Evolutionary conservation across 352 stramenopile genomes (phyloP).

Genomic region (Phytopythium litorale): DNA sequence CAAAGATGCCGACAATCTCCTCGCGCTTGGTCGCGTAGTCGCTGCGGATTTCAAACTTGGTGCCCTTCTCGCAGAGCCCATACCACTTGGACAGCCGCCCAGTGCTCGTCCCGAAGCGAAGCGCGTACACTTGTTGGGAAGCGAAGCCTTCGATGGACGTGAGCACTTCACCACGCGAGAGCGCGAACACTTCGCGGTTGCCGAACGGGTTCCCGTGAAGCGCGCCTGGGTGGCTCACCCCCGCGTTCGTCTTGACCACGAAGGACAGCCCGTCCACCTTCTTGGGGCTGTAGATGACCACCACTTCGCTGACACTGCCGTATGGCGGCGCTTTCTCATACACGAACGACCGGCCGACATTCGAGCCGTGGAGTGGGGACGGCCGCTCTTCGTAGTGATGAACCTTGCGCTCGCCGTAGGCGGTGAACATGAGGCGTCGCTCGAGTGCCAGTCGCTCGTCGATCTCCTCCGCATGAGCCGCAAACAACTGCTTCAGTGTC

Average conservation of each 20-base stretch:
- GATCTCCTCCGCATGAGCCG: constrained; percentile 55
- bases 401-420: constrained; percentile 60
- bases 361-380: constrained; percentile 40
- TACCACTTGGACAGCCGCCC: constrained; percentile 75
- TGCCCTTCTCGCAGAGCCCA: constrained; percentile 64
- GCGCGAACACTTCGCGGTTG: constrained; percentile 50
- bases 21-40: constrained; percentile 46
- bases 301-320: constrained; percentile 60
- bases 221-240: constrained; percentile 33
- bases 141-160: constrained; percentile 65
- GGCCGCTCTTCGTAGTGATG: constrained; percentile 65
- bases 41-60: constrained; percentile 55
- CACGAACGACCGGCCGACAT: constrained; percentile 38
- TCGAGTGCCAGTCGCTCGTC: constrained; percentile 55
- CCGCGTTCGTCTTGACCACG: constrained; percentile 52
- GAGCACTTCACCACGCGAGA: constrained; percentile 57
- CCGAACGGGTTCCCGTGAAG: constrained; percentile 72
- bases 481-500: constrained; percentile 73
- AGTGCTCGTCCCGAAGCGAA: constrained; percentile 57
- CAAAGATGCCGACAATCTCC: constrained; percentile 70
- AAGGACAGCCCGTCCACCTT: constrained; percentile 65
- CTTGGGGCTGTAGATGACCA: constrained; percentile 57
- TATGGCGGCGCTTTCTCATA: constrained; percentile 66
- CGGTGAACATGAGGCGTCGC: constrained; percentile 68
- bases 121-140: constrained; percentile 62